Evolutionary conservation across 257 asterid genomes (phyloP), one percentile per base, ranked within the genome.

Genomic region (Rhazya stricta): DNA sequence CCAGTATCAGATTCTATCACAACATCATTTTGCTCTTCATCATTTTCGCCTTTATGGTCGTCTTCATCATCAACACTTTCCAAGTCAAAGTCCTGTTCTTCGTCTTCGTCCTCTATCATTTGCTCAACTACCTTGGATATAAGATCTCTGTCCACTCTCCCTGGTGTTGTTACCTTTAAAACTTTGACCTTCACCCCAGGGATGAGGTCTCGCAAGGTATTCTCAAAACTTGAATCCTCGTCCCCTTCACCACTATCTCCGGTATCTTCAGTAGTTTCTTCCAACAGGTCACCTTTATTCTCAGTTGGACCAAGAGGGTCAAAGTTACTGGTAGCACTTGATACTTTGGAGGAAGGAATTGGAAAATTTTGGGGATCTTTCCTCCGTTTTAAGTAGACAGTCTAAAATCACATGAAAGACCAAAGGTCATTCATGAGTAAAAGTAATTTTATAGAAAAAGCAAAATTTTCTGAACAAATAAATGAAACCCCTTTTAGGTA

Each of bases 101-200:
- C 86, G 73, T 80, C 97, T 70, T 89, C 99, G 77, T 88, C 97
- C 70, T 90, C 97, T 69, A 91, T 86, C 79, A 91, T 86, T 80
- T 89, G 96, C 74, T 94, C 97, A 79, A 94, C 92, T 76, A 86
- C 96, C 88, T 89, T 89, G 46, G 97, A 89, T 83, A 94, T 88
- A 42, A 89, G 61, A 84, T 91, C 99, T 80, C 83, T 83, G 80
- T 92, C 96, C 70, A 83, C 85, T 84, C 90, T 90, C 79, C 83
- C 88, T 5, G 97, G 97, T 50, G 89, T 71, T 73, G 94, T 89
- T 77, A 89, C 95, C 80, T 90, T 88, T 84, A 92, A 85, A 77
- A 94, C 96, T 88, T 91, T 92, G 79, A 94, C 96, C 86, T 89
- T 88, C 86, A 88, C 89, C 69, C 97, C 97, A 81, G 98, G 97